Conservation (phyloP, 768 basidiomycete genomes). For the Podaxis sp. region DNA sequence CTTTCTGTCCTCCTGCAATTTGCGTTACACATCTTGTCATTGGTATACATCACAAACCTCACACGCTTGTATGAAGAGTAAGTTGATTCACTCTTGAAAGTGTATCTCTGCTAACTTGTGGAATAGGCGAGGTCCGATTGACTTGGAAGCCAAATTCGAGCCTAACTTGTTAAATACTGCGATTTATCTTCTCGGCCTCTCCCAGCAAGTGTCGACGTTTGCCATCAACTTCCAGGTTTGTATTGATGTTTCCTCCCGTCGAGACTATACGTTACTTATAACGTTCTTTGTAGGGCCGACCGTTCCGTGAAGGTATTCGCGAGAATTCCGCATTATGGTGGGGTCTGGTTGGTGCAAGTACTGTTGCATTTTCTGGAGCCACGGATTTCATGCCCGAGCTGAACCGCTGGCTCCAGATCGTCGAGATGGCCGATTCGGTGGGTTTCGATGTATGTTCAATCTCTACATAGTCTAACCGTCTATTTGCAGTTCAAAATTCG, state of each 20-base stretch:
- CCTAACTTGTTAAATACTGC: slow-evolving; percentile 94
- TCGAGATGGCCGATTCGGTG: slow-evolving; percentile 80
- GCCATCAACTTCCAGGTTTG: slow-evolving; percentile 93
- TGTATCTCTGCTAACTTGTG: neutral
- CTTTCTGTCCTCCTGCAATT: slow-evolving; percentile 92
- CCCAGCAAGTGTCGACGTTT: slow-evolving; percentile 98
- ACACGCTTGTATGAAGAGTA: slow-evolving; percentile 78
- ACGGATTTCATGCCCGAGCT: slow-evolving; percentile 95
- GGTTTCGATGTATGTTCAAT: slow-evolving; percentile 30
- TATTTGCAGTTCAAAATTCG: slow-evolving; percentile 73
- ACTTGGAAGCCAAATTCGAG: slow-evolving; percentile 95
- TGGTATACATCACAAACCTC: slow-evolving; percentile 92
- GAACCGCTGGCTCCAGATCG: slow-evolving; percentile 95
- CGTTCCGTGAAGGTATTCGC: slow-evolving; percentile 96
- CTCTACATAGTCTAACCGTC: neutral
- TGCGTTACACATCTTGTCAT: slow-evolving; percentile 83
- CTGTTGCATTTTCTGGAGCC: slow-evolving; percentile 91
- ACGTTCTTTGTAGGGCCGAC: slow-evolving; percentile 64
- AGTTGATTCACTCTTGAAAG: slow-evolving; percentile 26
- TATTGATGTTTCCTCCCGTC: neutral
- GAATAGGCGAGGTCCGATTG: slow-evolving; percentile 68
- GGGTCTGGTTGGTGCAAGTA: slow-evolving; percentile 85
- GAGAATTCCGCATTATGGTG: slow-evolving; percentile 94
- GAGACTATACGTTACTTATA: neutral
- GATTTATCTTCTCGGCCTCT: slow-evolving; percentile 92